A percentile compares a stretch with the other conserved stretches of the same genome.
Conservation (phyloP, 805 yeast species). For the Sungouiozyma intestinalis region DNA sequence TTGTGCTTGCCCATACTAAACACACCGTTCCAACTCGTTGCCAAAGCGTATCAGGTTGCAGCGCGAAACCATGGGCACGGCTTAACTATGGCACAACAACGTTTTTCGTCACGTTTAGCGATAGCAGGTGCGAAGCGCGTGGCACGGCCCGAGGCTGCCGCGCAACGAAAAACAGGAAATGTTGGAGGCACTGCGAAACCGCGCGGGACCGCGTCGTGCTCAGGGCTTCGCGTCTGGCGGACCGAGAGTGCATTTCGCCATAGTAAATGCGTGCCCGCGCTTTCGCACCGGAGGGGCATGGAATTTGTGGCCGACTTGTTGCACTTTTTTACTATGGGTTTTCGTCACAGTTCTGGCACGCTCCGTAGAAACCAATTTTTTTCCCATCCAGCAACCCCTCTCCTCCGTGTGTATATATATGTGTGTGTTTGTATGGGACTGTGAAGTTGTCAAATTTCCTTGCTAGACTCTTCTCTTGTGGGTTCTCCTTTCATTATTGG, state of each 20-base stretch:
- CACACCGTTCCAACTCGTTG: not conserved
- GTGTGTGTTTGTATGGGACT: not conserved
- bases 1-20: slow-evolving; percentile 1
- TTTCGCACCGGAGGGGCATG: slow-evolving; percentile 12
- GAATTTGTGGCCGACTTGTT: not conserved
- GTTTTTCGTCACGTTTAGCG: not conserved
- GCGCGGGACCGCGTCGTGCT: slow-evolving; percentile 7
- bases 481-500: not conserved
- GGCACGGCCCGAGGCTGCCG: not conserved
- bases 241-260: slow-evolving; percentile 3
- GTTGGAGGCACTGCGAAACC: not conserved
- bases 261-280: slow-evolving; percentile 8
- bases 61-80: slow-evolving; percentile 15
- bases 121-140: not conserved
- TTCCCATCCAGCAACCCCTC: not conserved
- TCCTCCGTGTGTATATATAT: not conserved
- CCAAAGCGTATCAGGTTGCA: not conserved
- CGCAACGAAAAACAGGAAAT: not conserved
- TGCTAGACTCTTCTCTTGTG: no score
- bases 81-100: slow-evolving; percentile 13
- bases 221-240: slow-evolving; percentile 11
- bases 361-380: no score
- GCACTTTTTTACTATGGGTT: not conserved
- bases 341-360: not conserved
- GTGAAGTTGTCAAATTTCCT: no score